Evolutionary conservation across 306 rosid genomes (phyloP), one percentile per base, ranked within the genome.

Genomic region (Acacia acuminata): DNA sequence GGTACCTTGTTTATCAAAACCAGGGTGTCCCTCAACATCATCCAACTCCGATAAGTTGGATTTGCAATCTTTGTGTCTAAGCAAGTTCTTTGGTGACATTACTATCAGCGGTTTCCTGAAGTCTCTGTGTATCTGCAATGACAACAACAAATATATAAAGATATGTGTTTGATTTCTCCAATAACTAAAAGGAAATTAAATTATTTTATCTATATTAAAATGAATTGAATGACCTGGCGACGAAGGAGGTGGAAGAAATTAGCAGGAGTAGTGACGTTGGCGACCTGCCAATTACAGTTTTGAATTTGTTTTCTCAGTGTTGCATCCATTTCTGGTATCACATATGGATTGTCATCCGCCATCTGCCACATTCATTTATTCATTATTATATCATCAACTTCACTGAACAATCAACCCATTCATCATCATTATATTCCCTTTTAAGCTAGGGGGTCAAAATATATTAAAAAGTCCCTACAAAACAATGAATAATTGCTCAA

Each of bases 1-100:
- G 84, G 98, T 96, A 25, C 99, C 99, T 75, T 96, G 98, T 86
- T 92, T 94, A 88, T 96, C 99, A 84, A 94, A 96, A 83, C 99
- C 97, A 38, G 96, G 90, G 85, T 96, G 99, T 77, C 99, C 98
- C 89, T 89, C 89, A 45, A 92, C 94, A 55, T 96, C 99, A 88
- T 96, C 99, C 71, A 96, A 93, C 88, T 96, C 98, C 0, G 99
- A 96, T 83, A 96, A 76, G 85, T 94, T 88, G 70, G 99, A 96
- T 85, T 86, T 93, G 75, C 99, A 94, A 44, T 85, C 97, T 87
- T 94, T 93, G 80, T 93, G 96, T 17, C 98, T 90, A 66, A 96
- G 97, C 70, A 96, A 88, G 81, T 92, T 96, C 90, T 93, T 96
- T 11, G 99, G 97, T 61, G 98, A 90, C 97, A 94, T 93, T 71